Evolutionary conservation across 208 protist genomes (phyloP).

Genomic region (Zelonia costaricensis): DNA sequence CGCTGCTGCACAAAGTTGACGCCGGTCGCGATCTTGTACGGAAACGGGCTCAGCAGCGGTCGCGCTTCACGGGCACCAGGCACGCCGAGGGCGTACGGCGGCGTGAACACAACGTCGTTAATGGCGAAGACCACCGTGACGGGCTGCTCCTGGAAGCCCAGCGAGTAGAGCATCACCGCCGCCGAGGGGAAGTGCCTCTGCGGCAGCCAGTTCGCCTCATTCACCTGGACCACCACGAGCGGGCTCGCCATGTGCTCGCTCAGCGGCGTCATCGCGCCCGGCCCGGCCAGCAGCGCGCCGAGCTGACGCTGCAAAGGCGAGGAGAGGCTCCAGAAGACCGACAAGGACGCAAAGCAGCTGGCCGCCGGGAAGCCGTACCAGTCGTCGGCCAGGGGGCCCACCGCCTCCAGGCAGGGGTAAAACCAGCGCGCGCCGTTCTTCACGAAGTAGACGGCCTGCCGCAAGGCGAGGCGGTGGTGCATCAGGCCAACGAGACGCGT

Average conservation of each 20-base stretch:
- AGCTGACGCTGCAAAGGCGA: slow-evolving; percentile 59
- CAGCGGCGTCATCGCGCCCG: slow-evolving; percentile 34
- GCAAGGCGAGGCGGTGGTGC: slow-evolving; percentile 43
- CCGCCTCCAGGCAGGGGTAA: slow-evolving; percentile 62
- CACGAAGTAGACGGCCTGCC: slow-evolving; percentile 32
- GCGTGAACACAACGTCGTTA: slow-evolving; percentile 74
- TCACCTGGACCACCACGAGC: slow-evolving; percentile 55
- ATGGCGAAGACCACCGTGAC: slow-evolving; percentile 58
- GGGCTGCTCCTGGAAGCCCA: slow-evolving; percentile 33
- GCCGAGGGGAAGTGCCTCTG: slow-evolving; percentile 55
- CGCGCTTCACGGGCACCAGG: slow-evolving; percentile 31
- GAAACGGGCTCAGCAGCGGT: slow-evolving; percentile 38
- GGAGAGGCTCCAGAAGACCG: slow-evolving; percentile 80
- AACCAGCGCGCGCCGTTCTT: slow-evolving; percentile 64
- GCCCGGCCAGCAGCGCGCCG: slow-evolving; percentile 19
- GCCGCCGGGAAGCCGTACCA: slow-evolving; percentile 52
- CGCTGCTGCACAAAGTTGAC: slow-evolving; percentile 78
- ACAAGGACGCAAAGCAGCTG: slow-evolving; percentile 37
- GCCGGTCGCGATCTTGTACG: slow-evolving; percentile 58
- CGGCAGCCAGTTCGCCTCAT: slow-evolving; percentile 42
- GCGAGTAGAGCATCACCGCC: slow-evolving; percentile 50
- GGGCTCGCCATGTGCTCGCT: slow-evolving; percentile 77
- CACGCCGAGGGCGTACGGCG: slow-evolving; percentile 47
- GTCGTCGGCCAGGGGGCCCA: slow-evolving; percentile 42
- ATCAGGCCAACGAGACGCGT: slow-evolving; percentile 46